These are phyloP conservation scores for Aspergillus hortae DNA, from an alignment of 2,329 filamentous ascomycete genomes.

Conservation along the genomic window DNA sequence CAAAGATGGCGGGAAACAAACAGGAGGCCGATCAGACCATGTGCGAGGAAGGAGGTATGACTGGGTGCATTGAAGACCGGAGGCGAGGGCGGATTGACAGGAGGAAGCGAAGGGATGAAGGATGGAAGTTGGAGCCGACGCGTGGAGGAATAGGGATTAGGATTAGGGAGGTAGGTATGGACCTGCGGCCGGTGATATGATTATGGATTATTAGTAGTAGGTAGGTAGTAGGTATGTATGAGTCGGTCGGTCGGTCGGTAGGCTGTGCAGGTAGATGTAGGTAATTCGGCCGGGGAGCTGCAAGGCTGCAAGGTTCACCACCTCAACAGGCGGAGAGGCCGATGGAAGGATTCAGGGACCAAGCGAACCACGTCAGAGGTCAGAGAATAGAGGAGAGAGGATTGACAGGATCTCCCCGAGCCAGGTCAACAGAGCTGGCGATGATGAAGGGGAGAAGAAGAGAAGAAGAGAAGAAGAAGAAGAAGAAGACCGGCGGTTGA, in stretches of 20 bases:
- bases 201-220: neutral
- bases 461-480: slow-evolving; percentile 5
- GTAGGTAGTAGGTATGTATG: neutral
- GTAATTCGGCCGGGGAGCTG: neutral
- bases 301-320: neutral
- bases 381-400: neutral
- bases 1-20: slow-evolving; percentile 2
- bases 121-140: neutral
- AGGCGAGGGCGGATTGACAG: slow-evolving; percentile 1
- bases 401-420: no score
- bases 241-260: neutral
- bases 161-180: neutral
- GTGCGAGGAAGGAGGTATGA: slow-evolving; percentile 1
- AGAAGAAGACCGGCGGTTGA: slow-evolving; percentile 17
- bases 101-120: neutral
- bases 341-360: neutral
- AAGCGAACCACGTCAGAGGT: no score
- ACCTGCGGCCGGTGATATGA: neutral
- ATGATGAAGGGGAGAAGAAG: slow-evolving; percentile 7
- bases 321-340: neutral
- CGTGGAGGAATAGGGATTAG: neutral
- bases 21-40: slow-evolving; percentile 11
- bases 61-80: slow-evolving; percentile 11
- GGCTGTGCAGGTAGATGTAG: neutral
- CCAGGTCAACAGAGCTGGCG: neutral